A percentile compares a stretch with the other conserved stretches of the same genome.
phyloP scores from a whole-genome alignment of 345 rosid genomes.

The Fremontodendron californicum region DNA sequence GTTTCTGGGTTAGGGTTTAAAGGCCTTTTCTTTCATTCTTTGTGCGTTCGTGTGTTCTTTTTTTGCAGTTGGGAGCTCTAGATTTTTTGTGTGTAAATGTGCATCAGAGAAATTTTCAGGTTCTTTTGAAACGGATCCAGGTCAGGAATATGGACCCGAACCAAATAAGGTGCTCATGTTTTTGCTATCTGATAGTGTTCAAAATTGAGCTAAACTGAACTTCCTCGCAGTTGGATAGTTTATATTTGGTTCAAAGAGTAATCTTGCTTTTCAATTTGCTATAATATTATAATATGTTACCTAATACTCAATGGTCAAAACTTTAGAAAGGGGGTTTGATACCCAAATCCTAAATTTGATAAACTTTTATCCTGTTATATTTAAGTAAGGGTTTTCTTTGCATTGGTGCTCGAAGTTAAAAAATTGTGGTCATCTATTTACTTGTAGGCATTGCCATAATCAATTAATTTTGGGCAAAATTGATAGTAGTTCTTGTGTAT shows the following conservation, averaged over 20 bases:
- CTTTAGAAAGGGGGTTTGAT: neutral
- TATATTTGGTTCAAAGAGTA: neutral
- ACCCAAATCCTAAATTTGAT: constrained; percentile 8
- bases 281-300: neutral
- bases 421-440: neutral
- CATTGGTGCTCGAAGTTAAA: neutral
- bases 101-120: constrained; percentile 40
- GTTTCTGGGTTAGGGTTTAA: neutral
- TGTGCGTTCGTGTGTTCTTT: neutral
- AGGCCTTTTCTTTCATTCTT: neutral
- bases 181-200: neutral
- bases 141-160: constrained; percentile 30
- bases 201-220: neutral
- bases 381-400: neutral
- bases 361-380: neutral
- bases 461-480: neutral
- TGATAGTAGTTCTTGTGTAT: constrained; percentile 7
- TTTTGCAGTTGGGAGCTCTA: constrained; percentile 30
- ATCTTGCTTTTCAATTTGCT: neutral
- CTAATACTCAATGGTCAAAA: constrained; percentile 4
- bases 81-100: constrained; percentile 36
- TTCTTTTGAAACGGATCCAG: constrained; percentile 27
- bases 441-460: neutral
- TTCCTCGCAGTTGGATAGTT: neutral
- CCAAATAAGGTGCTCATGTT: constrained; percentile 9